Percentiles rank a stretch among this genome's conserved stretches.
phyloP scores from a whole-genome alignment of 257 asterid genomes.

The Haberlea rhodopensis region DNA sequence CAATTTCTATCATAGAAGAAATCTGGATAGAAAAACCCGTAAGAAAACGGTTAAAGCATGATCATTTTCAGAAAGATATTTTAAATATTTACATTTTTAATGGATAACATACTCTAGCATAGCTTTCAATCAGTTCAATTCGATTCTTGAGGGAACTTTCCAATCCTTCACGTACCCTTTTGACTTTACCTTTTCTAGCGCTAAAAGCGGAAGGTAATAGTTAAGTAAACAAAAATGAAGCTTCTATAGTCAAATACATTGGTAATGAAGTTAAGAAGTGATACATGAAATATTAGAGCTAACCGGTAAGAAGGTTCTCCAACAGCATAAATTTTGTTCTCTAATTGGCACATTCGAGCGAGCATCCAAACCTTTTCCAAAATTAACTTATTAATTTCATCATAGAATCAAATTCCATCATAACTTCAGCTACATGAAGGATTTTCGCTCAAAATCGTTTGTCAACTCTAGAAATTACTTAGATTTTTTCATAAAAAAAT shows the following conservation, averaged over 20 bases:
- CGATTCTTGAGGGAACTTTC: conserved; percentile 73
- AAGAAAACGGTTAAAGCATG: conserved; percentile 23
- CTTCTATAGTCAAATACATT: neutral
- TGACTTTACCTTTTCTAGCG: conserved; percentile 73
- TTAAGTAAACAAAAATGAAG: neutral
- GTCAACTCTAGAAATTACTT: no score
- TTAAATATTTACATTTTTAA: neutral
- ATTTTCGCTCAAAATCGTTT: neutral
- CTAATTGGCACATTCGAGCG: conserved; percentile 93
- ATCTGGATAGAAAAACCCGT: conserved; percentile 41
- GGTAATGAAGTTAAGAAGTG: conserved; percentile 14
- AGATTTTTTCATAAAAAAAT: no score
- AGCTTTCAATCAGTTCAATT: conserved; percentile 90
- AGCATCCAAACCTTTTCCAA: conserved; percentile 80
- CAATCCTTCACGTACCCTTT: conserved; percentile 76
- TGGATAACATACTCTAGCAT: conserved; percentile 68
- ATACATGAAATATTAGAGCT: conserved; percentile 15
- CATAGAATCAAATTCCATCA: neutral
- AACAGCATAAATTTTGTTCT: conserved; percentile 86
- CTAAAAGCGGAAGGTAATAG: conserved; percentile 33
- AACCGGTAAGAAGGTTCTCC: conserved; percentile 96
- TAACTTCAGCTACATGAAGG: conserved; percentile 10
- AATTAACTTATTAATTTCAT: neutral
- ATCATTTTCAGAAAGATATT: neutral
- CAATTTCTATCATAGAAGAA: conserved; percentile 93